Base-by-base conservation (phyloP, 202 grass and related monocot species). In the Carex arenaria region DNA sequence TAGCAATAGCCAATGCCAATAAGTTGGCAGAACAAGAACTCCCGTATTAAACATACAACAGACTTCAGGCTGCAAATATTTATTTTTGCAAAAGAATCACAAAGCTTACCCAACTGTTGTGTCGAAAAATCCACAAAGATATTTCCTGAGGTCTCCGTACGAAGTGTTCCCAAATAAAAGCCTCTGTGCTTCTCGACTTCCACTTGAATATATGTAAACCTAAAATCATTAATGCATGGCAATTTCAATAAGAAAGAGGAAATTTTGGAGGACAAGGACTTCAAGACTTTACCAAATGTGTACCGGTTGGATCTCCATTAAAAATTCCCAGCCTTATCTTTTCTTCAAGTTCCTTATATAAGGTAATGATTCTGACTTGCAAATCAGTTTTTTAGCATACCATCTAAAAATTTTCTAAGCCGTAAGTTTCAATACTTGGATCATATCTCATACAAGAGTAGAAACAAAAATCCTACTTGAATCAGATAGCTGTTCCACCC, bases 131-230 rank as follows among this genome's bases (percentile, higher is more conserved):
- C 94, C 94, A 89, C 77, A 94, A 34, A 97, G 63, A 77, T 87
- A 92, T 26, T 83, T 87, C 51, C 92, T 87, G 23, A 97, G 81
- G 79, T 97, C 94, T 65, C 94, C 94, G 17, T 87, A 89, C 1
- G 81, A 42, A 77, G 92, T 92, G 73, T 97, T 89, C 15, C 94
- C 92, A 88, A 97, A 97, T 71, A 97, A 78, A 87, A 97, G 90
- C 78, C 87, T 94, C 49, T 97, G 94, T 34, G 92, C 94, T 89
- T 97, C 94, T 83, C 92, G 89, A 64, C 92, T 97, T 80, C 94
- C 94, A 88, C 94, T 97, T 79, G 92, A 97, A 83, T 97, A 97
- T 91, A 94, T 92, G 81, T 97, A 97, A 79, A 94, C 90, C 92
- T 97, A 85, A 66, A 86, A 75, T 56, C 42, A 78, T 59, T 57